Conservation (phyloP, 202 grass and related monocot species). For the Panicum hallii region DNA sequence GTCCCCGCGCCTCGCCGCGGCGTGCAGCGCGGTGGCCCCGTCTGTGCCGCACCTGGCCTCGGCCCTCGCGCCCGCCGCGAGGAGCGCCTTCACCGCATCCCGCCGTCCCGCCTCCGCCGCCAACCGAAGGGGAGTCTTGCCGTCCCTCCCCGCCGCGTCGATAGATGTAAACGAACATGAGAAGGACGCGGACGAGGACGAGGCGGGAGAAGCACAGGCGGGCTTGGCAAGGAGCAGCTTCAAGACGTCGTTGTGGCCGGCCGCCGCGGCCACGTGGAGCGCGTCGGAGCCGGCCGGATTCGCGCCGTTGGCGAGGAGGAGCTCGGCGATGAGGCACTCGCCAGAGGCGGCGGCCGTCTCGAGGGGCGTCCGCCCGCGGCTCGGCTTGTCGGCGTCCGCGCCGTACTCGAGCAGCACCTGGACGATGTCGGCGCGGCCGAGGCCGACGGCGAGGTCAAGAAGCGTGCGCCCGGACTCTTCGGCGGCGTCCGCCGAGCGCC, state of each 20-base stretch:
- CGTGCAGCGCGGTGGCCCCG: conserved; percentile 55
- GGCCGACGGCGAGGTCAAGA: conserved; percentile 63
- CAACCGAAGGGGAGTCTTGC: conserved; percentile 53
- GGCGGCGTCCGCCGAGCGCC: conserved; percentile 55
- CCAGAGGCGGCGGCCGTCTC: conserved; percentile 60
- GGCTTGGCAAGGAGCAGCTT: conserved; percentile 63
- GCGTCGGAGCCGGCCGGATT: conserved; percentile 53
- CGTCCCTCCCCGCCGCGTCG: conserved; percentile 59
- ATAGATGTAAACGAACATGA: conserved; percentile 36
- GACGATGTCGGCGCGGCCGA: conserved; percentile 68
- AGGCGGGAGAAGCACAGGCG: conserved; percentile 11
- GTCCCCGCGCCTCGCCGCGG: conserved; percentile 57
- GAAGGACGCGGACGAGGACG: conserved; percentile 37
- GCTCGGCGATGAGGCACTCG: conserved; percentile 67
- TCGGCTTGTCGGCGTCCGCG: conserved; percentile 63
- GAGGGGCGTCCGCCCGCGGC: conserved; percentile 54
- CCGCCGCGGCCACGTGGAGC: conserved; percentile 59
- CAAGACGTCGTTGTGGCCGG: conserved; percentile 55
- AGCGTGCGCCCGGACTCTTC: conserved; percentile 63
- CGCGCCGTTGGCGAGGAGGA: conserved; percentile 66
- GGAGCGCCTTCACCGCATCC: conserved; percentile 55
- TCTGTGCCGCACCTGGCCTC: conserved; percentile 52
- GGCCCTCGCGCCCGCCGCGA: conserved; percentile 51
- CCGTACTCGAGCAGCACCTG: conserved; percentile 84
- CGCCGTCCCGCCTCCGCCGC: conserved; percentile 52